Evolutionary conservation across 2,329 filamentous ascomycete genomes (phyloP), one percentile per base, ranked within the genome.

Genomic region (Hawksworthiomyces lignivorus): DNA sequence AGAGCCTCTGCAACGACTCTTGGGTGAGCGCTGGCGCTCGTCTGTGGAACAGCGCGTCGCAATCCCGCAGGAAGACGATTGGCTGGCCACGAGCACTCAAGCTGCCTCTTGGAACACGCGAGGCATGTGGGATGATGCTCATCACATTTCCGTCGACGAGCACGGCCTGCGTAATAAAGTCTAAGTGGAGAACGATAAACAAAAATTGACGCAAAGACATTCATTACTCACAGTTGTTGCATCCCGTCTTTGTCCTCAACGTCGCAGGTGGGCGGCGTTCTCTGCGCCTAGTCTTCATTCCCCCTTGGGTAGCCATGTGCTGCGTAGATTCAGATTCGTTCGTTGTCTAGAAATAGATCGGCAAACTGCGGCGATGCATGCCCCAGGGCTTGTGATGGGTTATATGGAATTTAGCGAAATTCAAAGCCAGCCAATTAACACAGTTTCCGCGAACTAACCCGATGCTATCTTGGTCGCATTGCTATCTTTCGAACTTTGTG

Each of bases 371-470:
- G 35, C 27, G 35, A 14, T 28, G 7, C 34, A n/a, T n/a, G n/a
- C 22, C 22, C 22, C 5, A 15, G 15, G 35, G 15, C 10, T 27
- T 12, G 15, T 27, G n/a, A n/a, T n/a, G n/a, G n/a, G n/a, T n/a
- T n/a, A n/a, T n/a, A n/a, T n/a, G n/a, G n/a, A n/a, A n/a, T n/a
- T n/a, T n/a, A n/a, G n/a, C 20, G 4, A 24, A 24, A 38, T 38
- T 38, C 30, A 38, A 12, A 6, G 17, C 19, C 15, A 12, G 18
- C 36, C 26, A 38, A 38, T 38, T 15, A 38, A 30, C 36, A 38
- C 36, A 38, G 14, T 30, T 38, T 38, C 36, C 36, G n/a, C n/a
- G n/a, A n/a, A n/a, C n/a, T n/a, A n/a, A n/a, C 36, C 27, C 27
- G 10, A 22, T 24, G 14, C 36, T 38, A 38, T 29, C 24, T 29